Conservation (phyloP, 371 early-diverging fungal genomes). For the Rhizopus delemar region DNA sequence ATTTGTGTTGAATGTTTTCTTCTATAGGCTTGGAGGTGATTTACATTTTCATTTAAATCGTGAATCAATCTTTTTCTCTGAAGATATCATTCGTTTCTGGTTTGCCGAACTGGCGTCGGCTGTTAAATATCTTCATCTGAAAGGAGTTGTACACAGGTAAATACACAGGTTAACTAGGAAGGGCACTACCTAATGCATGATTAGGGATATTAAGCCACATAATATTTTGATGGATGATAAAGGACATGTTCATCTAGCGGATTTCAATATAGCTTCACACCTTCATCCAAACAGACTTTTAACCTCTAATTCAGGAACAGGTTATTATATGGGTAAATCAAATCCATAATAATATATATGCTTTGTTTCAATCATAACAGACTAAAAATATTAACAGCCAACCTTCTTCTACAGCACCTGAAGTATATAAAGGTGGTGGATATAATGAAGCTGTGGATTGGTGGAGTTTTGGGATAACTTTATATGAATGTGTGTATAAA, state of each 20-base stretch:
- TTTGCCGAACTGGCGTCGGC: constrained; percentile 77
- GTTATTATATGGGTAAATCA: constrained; percentile 72
- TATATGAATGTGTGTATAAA: constrained; percentile 72
- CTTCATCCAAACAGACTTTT: constrained; percentile 56
- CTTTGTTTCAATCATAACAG: not conserved
- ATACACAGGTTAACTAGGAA: not conserved
- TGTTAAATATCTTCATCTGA: constrained; percentile 76
- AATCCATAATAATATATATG: not conserved
- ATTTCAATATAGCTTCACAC: constrained; percentile 80
- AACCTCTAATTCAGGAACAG: constrained; percentile 78
- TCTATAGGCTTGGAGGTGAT: constrained; percentile 78
- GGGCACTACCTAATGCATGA: not conserved
- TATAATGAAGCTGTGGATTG: constrained; percentile 82
- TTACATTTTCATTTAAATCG: constrained; percentile 76
- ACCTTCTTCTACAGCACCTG: constrained; percentile 65
- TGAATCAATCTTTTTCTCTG: constrained; percentile 58
- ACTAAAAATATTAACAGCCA: constrained; percentile 2
- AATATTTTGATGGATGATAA: constrained; percentile 80
- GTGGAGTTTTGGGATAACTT: constrained; percentile 90
- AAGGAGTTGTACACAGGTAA: constrained; percentile 75
- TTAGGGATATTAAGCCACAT: constrained; percentile 81
- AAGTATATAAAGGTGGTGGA: constrained; percentile 70
- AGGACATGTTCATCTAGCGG: constrained; percentile 80
- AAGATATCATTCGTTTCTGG: constrained; percentile 75
- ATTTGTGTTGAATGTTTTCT: not conserved